Evolutionary conservation across 2,329 filamentous ascomycete genomes (phyloP).

Genomic region (Nannizzia gypsea): DNA sequence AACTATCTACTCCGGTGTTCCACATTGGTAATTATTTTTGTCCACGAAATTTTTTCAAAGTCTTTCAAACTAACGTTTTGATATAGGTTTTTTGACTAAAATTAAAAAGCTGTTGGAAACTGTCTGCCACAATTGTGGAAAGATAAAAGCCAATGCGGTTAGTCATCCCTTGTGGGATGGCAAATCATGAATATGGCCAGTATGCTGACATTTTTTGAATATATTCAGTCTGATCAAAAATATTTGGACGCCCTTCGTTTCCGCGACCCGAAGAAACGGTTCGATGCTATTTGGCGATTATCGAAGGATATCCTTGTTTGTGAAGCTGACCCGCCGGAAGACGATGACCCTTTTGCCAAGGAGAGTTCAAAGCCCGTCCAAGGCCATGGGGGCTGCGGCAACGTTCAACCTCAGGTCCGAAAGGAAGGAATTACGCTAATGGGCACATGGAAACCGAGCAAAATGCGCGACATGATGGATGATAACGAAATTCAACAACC

Average conservation of each 20-base stretch:
- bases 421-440: slow-evolving; percentile 76
- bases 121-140: slow-evolving; percentile 97
- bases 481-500: slow-evolving; percentile 49
- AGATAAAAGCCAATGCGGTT: slow-evolving; percentile 95
- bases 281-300: slow-evolving; percentile 80
- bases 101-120: slow-evolving; percentile 99
- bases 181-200: slow-evolving; percentile 41
- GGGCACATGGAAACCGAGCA: slow-evolving; percentile 58
- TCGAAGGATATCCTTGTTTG: slow-evolving; percentile 83
- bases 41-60: slow-evolving; percentile 6
- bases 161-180: slow-evolving; percentile 56
- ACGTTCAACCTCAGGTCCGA: slow-evolving; percentile 75
- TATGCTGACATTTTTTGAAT: slow-evolving; percentile 33
- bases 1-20: slow-evolving; percentile 90
- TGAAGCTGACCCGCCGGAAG: slow-evolving; percentile 60
- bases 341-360: slow-evolving; percentile 58
- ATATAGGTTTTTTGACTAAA: slow-evolving; percentile 85
- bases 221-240: slow-evolving; percentile 63
- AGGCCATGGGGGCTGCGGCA: slow-evolving; percentile 84
- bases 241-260: slow-evolving; percentile 71
- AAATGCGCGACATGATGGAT: slow-evolving; percentile 61
- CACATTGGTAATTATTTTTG: slow-evolving; percentile 52
- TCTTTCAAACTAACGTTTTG: slow-evolving; percentile 18
- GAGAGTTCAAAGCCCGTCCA: slow-evolving; percentile 43
- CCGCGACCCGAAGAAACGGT: slow-evolving; percentile 87